Evolutionary conservation across 129 eudicot genomes (phyloP).

Genomic region (Flaveria ramosissima): DNA sequence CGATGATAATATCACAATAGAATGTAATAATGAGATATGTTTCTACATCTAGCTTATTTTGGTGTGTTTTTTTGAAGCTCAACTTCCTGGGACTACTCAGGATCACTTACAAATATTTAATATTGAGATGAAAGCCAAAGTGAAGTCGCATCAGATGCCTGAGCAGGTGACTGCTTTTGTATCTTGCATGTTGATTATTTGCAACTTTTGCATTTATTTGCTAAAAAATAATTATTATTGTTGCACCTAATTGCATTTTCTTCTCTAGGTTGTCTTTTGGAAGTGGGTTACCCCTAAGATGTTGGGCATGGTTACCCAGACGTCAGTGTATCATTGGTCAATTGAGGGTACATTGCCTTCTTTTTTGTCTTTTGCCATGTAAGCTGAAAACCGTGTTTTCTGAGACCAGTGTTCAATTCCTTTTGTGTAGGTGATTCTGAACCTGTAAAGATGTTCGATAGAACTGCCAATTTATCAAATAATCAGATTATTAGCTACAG

Average conservation of each 20-base stretch:
- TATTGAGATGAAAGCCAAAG: constrained; percentile 84
- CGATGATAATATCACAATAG: background rate
- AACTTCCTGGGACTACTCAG: constrained; percentile 94
- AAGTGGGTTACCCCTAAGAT: constrained; percentile 76
- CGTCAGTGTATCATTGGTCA: constrained; percentile 85
- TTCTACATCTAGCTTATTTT: constrained; percentile 27
- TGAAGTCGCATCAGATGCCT: constrained; percentile 98
- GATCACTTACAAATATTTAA: constrained; percentile 94
- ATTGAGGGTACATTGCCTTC: constrained; percentile 56
- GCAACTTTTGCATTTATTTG: background rate
- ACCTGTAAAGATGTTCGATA: constrained; percentile 90
- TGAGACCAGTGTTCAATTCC: background rate
- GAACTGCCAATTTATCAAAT: constrained; percentile 83
- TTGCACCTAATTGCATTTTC: background rate
- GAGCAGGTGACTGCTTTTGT: constrained; percentile 65
- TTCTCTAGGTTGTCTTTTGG: constrained; percentile 69
- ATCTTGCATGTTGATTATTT: background rate
- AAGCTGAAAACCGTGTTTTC: background rate
- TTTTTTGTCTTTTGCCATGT: background rate
- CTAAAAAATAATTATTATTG: background rate
- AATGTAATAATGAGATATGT: background rate
- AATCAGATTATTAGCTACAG: constrained; percentile 89
- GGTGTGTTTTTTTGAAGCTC: constrained; percentile 67
- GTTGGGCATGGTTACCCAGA: constrained; percentile 82
- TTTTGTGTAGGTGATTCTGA: constrained; percentile 68